Evolutionary conservation across 352 stramenopile genomes (phyloP), one percentile per base, ranked within the genome.

Genomic region (Globisporangium cystogenes): DNA sequence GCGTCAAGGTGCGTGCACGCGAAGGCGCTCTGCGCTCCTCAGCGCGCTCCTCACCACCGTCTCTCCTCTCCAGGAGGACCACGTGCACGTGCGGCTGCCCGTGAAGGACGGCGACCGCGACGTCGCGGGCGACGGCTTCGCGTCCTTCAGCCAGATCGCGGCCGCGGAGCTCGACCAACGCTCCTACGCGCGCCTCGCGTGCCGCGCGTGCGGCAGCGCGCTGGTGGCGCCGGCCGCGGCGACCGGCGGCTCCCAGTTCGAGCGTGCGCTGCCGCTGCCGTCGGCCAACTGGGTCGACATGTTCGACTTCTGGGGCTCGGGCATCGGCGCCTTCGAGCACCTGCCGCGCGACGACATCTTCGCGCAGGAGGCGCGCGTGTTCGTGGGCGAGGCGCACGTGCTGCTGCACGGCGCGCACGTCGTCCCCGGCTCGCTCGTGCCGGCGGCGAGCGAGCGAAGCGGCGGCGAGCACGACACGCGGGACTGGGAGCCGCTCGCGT

Each of bases 281-380:
- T 91, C 82, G 12, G 67, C 79, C 20, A 90, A 90, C 48, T 93
- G 82, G 82, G 86, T 87, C 70, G 82, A 93, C 29, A 93, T 93
- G 82, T 86, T 90, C 37, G 82, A 93, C 55, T 93, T 91, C 48
- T 90, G 82, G 82, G 82, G 82, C 11, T 74, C 76, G 35, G 82
- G 79, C 8, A 75, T 87, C 48, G 82, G 82, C 39, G 82, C 75
- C 3, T 93, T 93, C 56, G 79, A 90, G 55, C 76, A 93, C 42
- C 77, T 93, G 53, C 80, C 82, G 5, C 68, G 76, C 0, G 78
- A 91, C 35, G 69, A 70, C 44, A 91, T 93, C 46, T 60, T 74
- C 20, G 74, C 80, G 2, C 69, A 84, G 14, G 26, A 48, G 20
- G 52, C 53, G 7, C 74, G 80, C 16, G 58, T 90, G 14, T 80